Conservation (phyloP, 805 yeast genomes). For the Starmera dryadoides region DNA sequence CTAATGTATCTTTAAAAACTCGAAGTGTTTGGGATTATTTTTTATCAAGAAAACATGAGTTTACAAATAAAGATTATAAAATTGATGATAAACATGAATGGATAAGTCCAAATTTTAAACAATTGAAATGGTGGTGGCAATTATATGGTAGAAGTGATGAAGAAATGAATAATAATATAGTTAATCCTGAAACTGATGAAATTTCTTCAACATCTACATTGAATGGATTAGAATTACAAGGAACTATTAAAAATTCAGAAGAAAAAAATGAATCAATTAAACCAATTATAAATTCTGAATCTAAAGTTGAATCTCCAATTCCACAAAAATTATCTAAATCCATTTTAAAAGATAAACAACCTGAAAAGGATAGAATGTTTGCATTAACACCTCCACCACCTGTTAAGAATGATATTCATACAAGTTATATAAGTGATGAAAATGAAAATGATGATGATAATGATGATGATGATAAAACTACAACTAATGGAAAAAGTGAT, state of each 20-base stretch:
- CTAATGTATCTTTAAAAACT: slow-evolving; percentile 39
- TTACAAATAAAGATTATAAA: slow-evolving; percentile 45
- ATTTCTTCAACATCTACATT: background rate
- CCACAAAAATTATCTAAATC: background rate
- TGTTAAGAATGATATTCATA: background rate
- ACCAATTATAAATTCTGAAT: background rate
- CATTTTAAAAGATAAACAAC: background rate
- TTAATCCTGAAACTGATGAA: background rate
- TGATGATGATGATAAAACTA: background rate
- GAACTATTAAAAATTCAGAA: background rate
- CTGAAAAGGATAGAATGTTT: slow-evolving; percentile 3
- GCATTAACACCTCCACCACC: slow-evolving; percentile 13
- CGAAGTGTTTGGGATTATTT: slow-evolving; percentile 93
- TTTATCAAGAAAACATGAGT: slow-evolving; percentile 64
- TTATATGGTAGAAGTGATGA: slow-evolving; percentile 69
- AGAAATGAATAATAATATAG: slow-evolving; percentile 39
- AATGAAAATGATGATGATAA: slow-evolving; percentile 2
- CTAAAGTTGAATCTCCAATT: background rate
- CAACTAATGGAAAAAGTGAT: no score
- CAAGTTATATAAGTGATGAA: background rate
- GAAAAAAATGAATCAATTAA: background rate
- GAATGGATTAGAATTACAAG: slow-evolving; percentile 2
- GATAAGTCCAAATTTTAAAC: slow-evolving; percentile 53
- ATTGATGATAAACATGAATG: slow-evolving; percentile 22
- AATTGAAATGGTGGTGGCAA: slow-evolving; percentile 86